Evolutionary conservation across 2,329 filamentous ascomycete species (phyloP).

Genomic region (Rutstroemia sp.): DNA sequence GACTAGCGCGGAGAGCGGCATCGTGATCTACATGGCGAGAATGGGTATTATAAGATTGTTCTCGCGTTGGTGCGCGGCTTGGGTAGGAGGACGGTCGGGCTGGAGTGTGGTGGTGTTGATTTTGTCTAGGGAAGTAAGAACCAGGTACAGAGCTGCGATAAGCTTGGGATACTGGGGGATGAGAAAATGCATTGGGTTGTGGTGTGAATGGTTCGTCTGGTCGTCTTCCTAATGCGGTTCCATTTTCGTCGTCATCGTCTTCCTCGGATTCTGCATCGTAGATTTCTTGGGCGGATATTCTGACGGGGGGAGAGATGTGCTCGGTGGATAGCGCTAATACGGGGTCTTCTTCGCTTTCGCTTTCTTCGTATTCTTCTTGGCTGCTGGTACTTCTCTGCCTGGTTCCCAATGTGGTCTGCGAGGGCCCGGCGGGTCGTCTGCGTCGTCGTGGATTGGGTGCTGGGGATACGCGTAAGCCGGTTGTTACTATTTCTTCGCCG

Average conservation of each 20-base stretch:
- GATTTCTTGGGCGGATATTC: conserved; percentile 9
- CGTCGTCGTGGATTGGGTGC: conserved; percentile 56
- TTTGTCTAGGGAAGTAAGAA: conserved; percentile 24
- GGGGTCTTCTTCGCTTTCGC: conserved; percentile 79
- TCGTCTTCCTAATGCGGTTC: conserved; percentile 64
- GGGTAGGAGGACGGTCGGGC: conserved; percentile 29
- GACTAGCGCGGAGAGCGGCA: conserved; percentile 79
- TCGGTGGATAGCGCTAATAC: conserved; percentile 53
- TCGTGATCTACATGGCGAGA: conserved; percentile 79
- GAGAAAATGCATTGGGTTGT: conserved; percentile 87
- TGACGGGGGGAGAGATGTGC: conserved; percentile 33
- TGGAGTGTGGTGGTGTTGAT: conserved; percentile 18
- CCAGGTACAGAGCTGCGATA: conserved; percentile 32
- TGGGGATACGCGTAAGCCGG: conserved; percentile 69
- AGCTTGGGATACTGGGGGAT: conserved; percentile 52
- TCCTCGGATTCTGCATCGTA: conserved; percentile 28
- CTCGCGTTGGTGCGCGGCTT: conserved; percentile 29
- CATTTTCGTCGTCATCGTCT: conserved; percentile 62
- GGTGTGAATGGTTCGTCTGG: conserved; percentile 57
- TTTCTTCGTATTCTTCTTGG: conserved; percentile 92
- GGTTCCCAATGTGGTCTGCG: conserved; percentile 27
- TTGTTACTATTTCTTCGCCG: conserved; percentile 84
- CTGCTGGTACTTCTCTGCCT: conserved; percentile 56
- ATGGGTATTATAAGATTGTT: conserved; percentile 26
- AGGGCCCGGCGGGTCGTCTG: conserved; percentile 29